A percentile compares a stretch with the other conserved stretches of the same genome.
phyloP scores from a whole-genome alignment of 495 filamentous ascomycete genomes.

The Aspergillus sparsus region DNA sequence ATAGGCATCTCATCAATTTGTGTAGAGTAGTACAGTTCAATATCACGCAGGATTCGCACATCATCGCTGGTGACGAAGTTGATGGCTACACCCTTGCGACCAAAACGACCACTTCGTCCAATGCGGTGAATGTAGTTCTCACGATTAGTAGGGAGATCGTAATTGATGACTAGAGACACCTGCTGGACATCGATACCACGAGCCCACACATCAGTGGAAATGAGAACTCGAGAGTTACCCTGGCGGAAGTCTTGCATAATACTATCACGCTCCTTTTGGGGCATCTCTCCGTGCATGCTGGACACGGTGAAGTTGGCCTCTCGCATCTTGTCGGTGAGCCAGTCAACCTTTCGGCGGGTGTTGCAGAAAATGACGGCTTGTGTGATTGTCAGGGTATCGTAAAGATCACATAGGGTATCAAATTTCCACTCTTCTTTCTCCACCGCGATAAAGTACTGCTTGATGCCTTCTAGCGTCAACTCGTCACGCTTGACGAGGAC shows the following conservation, averaged over 20 bases:
- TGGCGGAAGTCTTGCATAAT: constrained; percentile 99
- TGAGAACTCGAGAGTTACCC: constrained; percentile 94
- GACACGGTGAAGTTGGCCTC: constrained; percentile 98
- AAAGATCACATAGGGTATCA: constrained; percentile 98
- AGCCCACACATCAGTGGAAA: constrained; percentile 95
- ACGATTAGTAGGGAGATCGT: constrained; percentile 96
- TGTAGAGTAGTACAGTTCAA: constrained; percentile 95
- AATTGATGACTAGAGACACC: constrained; percentile 99
- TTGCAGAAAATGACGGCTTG: constrained; percentile 99
- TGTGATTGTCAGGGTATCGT: constrained; percentile 98
- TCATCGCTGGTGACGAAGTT: constrained; percentile 99
- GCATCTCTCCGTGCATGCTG: constrained; percentile 99
- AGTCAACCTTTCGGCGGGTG: constrained; percentile 98
- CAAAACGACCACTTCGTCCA: constrained; percentile 92
- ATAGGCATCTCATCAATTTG: constrained; percentile 99
- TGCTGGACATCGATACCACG: constrained; percentile 99
- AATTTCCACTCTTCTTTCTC: constrained; percentile 99
- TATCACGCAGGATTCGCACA: constrained; percentile 95
- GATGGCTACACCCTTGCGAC: constrained; percentile 98
- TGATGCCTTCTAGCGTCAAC: constrained; percentile 95
- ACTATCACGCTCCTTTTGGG: constrained; percentile 92
- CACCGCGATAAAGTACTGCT: constrained; percentile 99
- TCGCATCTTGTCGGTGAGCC: constrained; percentile 98
- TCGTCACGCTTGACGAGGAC: constrained; percentile 99
- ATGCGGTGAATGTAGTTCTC: constrained; percentile 99